phyloP scores from a whole-genome alignment of 768 basidiomycete genomes.

The Strobilomyces confusus region DNA sequence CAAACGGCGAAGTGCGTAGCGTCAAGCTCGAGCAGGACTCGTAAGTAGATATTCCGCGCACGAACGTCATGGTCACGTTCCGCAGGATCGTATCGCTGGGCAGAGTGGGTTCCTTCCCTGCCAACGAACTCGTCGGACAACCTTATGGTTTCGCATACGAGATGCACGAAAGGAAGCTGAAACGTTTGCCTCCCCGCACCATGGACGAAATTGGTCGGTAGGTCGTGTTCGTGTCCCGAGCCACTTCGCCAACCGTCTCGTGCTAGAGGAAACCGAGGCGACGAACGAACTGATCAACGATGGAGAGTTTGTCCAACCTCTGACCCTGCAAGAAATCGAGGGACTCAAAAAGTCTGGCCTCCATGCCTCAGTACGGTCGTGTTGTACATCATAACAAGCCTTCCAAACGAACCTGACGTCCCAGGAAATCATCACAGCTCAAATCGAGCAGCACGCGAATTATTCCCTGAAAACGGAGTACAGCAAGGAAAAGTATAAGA shows the following conservation, averaged over 20 bases:
- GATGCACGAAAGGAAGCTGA: slow-evolving; percentile 68
- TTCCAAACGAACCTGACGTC: slow-evolving; percentile 9
- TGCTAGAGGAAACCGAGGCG: slow-evolving; percentile 88
- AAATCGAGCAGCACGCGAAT: slow-evolving; percentile 90
- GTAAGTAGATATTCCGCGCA: slow-evolving; percentile 41
- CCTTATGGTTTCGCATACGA: slow-evolving; percentile 90
- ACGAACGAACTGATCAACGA: slow-evolving; percentile 97
- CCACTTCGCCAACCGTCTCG: slow-evolving; percentile 1
- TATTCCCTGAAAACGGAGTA: slow-evolving; percentile 96
- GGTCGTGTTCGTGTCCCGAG: slow-evolving; percentile 1
- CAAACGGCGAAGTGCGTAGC: slow-evolving; percentile 74
- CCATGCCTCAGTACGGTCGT: slow-evolving; percentile 60
- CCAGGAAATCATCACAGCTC: slow-evolving; percentile 92
- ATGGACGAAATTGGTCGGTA: slow-evolving; percentile 74
- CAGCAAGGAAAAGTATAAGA: slow-evolving; percentile 97
- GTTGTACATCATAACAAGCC: slow-evolving; percentile 1
- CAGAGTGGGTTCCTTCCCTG: slow-evolving; percentile 80
- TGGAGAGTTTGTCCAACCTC: slow-evolving; percentile 74
- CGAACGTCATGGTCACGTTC: slow-evolving; percentile 2
- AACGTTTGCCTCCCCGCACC: slow-evolving; percentile 54
- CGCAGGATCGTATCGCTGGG: slow-evolving; percentile 64
- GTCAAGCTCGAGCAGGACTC: slow-evolving; percentile 68
- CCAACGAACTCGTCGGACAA: slow-evolving; percentile 73
- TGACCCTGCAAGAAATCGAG: slow-evolving; percentile 82
- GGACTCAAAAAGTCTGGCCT: slow-evolving; percentile 77